These are phyloP conservation scores for Akebia trifoliata DNA, from an alignment of 164 flowering plant species.

Conservation along the genomic window DNA sequence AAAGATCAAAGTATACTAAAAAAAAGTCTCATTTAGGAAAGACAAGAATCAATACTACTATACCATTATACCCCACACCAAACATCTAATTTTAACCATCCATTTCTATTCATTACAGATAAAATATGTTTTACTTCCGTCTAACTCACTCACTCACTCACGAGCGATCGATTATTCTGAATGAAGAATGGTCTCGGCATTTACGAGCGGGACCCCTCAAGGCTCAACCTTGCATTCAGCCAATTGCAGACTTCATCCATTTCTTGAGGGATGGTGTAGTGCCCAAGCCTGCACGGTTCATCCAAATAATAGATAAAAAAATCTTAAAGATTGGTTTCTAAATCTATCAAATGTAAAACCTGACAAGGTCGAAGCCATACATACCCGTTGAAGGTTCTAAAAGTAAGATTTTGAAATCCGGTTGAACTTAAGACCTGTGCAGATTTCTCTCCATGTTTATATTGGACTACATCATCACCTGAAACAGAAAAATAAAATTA, in stretches of 20 bases:
- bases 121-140: conserved; percentile 8
- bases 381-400: conserved; percentile 67
- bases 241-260: conserved; percentile 89
- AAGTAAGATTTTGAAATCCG: conserved; percentile 51
- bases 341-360: background rate
- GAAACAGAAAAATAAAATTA: conserved; percentile 7
- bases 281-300: conserved; percentile 98
- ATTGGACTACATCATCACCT: conserved; percentile 68
- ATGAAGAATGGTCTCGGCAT: background rate
- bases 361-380: background rate
- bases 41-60: conserved; percentile 22
- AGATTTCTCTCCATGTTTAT: conserved; percentile 53
- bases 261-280: conserved; percentile 84
- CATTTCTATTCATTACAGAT: conserved; percentile 16
- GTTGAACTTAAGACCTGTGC: conserved; percentile 38
- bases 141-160: conserved; percentile 8
- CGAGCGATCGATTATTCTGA: conserved; percentile 11
- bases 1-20: conserved; percentile 5
- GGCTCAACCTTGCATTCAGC: conserved; percentile 64
- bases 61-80: conserved; percentile 35
- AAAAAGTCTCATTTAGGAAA: conserved; percentile 7
- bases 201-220: conserved; percentile 44
- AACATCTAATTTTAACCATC: conserved; percentile 16
- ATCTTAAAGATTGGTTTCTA: background rate
- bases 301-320: no score